Base-by-base conservation (phyloP, 257 asterid genomes). In the Nicotiana tabacum region DNA sequence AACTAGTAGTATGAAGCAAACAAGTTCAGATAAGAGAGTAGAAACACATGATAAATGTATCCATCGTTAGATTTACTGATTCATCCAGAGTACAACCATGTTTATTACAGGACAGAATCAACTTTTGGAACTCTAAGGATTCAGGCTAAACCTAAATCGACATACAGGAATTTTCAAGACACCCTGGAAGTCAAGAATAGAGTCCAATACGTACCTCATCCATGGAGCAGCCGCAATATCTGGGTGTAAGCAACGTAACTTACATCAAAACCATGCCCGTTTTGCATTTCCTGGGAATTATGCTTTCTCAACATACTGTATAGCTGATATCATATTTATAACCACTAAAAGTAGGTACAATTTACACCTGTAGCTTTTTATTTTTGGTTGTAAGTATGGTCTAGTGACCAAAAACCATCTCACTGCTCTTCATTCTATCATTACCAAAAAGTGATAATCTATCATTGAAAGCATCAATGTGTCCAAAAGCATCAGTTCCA, bases 401-500 rank as follows among this genome's bases (percentile, higher is more conserved):
- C 85, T 83, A 88, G 67, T 80, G 51, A 83, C 65, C 15, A 88
- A 96, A 93, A 78, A 89, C 83, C 96, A 96, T 91, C 51, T 93
- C 94, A 60, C 87, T 90, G 81, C 92, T 93, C 87, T 78, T 84
- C 92, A 96, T 78, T 87, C 97, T 85, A 80, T 89, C 98, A 32
- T 90, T 61, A 68, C 99, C 99, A 60, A 70, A 78, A 61, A 96
- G 88, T 48, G 85, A 77, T 79, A 96, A 84, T 30, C 95, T 83
- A 83, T 93, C 99, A 29, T 87, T 81, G 77, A 91, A 96, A 56
- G 93, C 91, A 77, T 93, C 95, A 2, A 96, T 43, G 51, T 77
- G 83, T 30, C 97, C 99, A 82, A 88, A 96, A 18, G 99, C 92
- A 87, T 92, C 83, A 4, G 91, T 91, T 18, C 96, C 97, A 0